Evolutionary conservation across 106 monocot species (phyloP).

Genomic region (Alisma plantagoaquatica): DNA sequence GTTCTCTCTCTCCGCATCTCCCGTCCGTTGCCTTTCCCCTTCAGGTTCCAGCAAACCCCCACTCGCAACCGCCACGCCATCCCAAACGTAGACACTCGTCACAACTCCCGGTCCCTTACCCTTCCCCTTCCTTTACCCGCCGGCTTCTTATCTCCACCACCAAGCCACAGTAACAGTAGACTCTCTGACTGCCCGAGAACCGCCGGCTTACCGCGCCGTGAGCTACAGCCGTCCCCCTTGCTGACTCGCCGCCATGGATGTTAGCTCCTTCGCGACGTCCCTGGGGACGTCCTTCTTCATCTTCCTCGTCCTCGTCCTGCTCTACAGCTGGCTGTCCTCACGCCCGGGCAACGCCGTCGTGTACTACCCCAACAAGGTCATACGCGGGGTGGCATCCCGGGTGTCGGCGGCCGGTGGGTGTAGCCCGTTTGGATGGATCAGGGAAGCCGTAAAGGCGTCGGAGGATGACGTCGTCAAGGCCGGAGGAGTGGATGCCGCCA

Average conservation of each 20-base stretch:
- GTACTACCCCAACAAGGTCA: slow-evolving; percentile 62
- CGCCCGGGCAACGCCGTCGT: slow-evolving; percentile 63
- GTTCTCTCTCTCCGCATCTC: too few species aligned
- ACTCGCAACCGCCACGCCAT: too few species aligned
- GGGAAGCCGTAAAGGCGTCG: slow-evolving; percentile 40
- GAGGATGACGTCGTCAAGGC: slow-evolving; percentile 65
- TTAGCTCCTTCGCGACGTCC: slow-evolving; percentile 75
- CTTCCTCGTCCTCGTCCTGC: slow-evolving; percentile 45
- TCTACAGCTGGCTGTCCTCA: slow-evolving; percentile 69
- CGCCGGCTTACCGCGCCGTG: background rate
- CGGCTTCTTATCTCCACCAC: too few species aligned
- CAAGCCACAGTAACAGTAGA: too few species aligned
- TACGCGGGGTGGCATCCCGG: slow-evolving; percentile 15
- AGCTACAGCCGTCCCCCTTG: background rate
- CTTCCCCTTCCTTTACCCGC: too few species aligned
- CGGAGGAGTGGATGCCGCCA: slow-evolving; percentile 67
- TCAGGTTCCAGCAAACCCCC: too few species aligned
- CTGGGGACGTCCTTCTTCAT: slow-evolving; percentile 67
- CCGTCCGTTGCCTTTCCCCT: too few species aligned
- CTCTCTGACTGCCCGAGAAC: too few species aligned
- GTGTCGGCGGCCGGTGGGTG: slow-evolving; percentile 24
- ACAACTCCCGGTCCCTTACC: too few species aligned
- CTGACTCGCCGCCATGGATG: slow-evolving; percentile 35
- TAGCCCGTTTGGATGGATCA: slow-evolving; percentile 71
- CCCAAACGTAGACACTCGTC: too few species aligned